Conservation (phyloP, 1,284 basidiomycete genomes). For the Wolfiporia cocos region DNA sequence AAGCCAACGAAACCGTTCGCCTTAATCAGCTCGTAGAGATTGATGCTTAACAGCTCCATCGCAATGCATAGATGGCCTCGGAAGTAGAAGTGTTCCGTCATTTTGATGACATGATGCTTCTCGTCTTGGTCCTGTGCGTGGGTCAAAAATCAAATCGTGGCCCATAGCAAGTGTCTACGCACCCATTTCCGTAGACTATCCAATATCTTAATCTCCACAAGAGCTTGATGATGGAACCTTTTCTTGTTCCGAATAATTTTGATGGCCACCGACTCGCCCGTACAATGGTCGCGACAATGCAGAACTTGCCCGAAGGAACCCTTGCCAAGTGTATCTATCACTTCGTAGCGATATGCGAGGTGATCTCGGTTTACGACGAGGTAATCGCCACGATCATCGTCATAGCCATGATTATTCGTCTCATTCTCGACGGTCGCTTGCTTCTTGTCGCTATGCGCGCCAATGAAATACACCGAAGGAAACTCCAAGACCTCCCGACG, state of each 20-base stretch:
- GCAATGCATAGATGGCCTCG: constrained; percentile 97
- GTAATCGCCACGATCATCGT: constrained; percentile 98
- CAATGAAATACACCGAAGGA: constrained; percentile 80
- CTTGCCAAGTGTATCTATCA: constrained; percentile 90
- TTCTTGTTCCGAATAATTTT: constrained; percentile 99
- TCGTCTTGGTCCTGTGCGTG: constrained; percentile 84
- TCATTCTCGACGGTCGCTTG: constrained; percentile 65
- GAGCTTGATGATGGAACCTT: constrained; percentile 96
- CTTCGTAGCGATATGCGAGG: constrained; percentile 93
- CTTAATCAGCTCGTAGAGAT: constrained; percentile 98
- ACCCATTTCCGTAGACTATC: constrained; percentile 97
- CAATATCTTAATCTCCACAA: constrained; percentile 98
- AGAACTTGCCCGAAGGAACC: constrained; percentile 98
- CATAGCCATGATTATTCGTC: constrained; percentile 92
- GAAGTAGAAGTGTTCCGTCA: constrained; percentile 99
- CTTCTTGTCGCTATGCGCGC: constrained; percentile 79
- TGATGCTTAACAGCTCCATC: constrained; percentile 97
- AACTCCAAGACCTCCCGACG: constrained; percentile 90
- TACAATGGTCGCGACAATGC: constrained; percentile 93
- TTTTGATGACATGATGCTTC: constrained; percentile 95
- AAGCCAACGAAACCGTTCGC: constrained; percentile 98
- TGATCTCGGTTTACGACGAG: constrained; percentile 89
- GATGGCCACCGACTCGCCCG: constrained; percentile 95
- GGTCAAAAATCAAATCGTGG: not conserved
- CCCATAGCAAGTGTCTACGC: constrained; percentile 25